Evolutionary conservation across 345 rosid genomes (phyloP), one percentile per base, ranked within the genome.

Genomic region (Brassica cretica): DNA sequence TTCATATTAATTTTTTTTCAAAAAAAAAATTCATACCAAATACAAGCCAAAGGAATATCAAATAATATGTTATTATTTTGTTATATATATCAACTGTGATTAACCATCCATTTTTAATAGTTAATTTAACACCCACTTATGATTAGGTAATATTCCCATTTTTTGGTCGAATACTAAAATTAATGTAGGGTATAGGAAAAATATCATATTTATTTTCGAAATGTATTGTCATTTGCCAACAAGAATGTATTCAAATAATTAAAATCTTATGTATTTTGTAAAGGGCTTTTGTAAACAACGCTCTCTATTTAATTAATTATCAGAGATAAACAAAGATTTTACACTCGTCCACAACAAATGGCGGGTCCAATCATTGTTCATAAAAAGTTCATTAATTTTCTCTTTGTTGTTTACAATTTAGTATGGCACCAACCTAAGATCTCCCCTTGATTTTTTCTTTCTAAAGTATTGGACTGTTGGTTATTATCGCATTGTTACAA

Each of bases 351-450:
- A 25, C 33, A 25, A 61, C 29, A 25, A 10, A 61, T 27, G 37
- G 10, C 12, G 70, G 69, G 62, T 49, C 18, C 69, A 64, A 49
- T 49, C 62, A 73, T 49, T 30, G 70, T 64, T 60, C 19, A 49
- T 64, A 49, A 2, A 64, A 29, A 4, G 15, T 37, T 64, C n/a
- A 16, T 29, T 29, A 18, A 3, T 19, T 33, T 65, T 11, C 53
- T 15, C 18, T 66, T 19, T 61, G 65, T 27, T 60, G 15, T 25
- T 24, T 60, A 60, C 21, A 60, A 25, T 12, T 5, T 49, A 53
- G 77, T n/a, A 74, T 66, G 19, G 30, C 41, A 66, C 78, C 66
- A 75, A 75, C 72, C 56, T 25, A 67, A 25, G 59, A 75, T 75
- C 44, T 75, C 69, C 66, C 3, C 2, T 75, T 56, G 66, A 66